Base-by-base conservation (phyloP, 495 filamentous ascomycete species). In the Terfezia boudieri region DNA sequence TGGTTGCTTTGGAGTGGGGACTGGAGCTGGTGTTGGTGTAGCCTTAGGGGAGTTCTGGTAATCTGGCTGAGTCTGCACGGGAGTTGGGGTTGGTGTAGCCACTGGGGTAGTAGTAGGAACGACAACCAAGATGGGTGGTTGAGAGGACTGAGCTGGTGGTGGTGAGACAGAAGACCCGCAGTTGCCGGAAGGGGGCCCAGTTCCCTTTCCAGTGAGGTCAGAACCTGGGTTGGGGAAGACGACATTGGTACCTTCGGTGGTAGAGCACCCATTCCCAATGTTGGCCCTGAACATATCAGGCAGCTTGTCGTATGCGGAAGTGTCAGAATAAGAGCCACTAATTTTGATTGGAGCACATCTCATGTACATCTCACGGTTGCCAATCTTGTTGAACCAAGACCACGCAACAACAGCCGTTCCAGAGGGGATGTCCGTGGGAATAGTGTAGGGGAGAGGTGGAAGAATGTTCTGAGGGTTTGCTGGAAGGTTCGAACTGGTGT, bases 221-320 rank as follows among this genome's bases (percentile, higher is more conserved):
- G 9, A 14, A 23, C 51, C 51, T n/a, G 51, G 32, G 35, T 35
- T 17, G n/a, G 51, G 51, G 51, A 53, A 53, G 10, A 37, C 64
- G 36, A 61, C 53, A 3, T 51, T 11, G 23, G 58, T 36, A 9
- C 37, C 49, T 16, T 56, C 62, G 12, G 59, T 55, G 16, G 59
- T 56, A n/a, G 26, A 20, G 26, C 62, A 65, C 37, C 61, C 61
- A 35, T 64, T 64, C 9, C 64, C 61, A 36, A 81, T 66, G 53
- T 83, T 82, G 54, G 78, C 78, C 5, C 72, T 60, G 62, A 80
- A 82, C 54, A 82, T 67, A 8, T 71, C 64, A 0, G 80, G 80
- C 43, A 74, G 69, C 3, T 36, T 36, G 59, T 68, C 53, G 55
- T 67, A 66, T 14, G 71, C 68, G 1, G 59, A 57, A 2, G 55